These are phyloP conservation scores for Nakazawaea populi DNA, from an alignment of 805 yeast species.

Conservation along the genomic window DNA sequence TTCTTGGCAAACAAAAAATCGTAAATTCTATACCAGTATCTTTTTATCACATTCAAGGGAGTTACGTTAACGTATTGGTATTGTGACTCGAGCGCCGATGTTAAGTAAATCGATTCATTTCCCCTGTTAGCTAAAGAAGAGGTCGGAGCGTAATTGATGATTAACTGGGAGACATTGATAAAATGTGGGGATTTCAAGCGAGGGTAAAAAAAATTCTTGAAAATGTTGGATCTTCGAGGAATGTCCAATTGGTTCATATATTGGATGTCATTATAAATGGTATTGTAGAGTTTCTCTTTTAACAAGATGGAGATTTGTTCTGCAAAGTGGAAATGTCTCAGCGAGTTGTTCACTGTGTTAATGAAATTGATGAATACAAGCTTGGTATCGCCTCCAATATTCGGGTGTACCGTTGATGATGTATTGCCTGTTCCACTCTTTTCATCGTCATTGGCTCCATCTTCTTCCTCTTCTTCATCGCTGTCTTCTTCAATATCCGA, in stretches of 20 bases:
- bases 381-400: slow-evolving; percentile 22
- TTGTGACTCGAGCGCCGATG: slow-evolving; percentile 1
- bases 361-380: slow-evolving; percentile 23
- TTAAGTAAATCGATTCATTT: not conserved
- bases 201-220: not conserved
- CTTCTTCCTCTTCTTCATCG: not conserved
- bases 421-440: no score
- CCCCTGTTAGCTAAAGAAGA: not conserved
- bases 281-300: slow-evolving; percentile 2
- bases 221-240: not conserved
- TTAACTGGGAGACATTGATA: slow-evolving; percentile 7
- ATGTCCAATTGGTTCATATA: slow-evolving; percentile 3
- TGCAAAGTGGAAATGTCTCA: slow-evolving; percentile 3
- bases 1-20: not conserved
- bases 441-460: no score
- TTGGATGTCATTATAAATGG: slow-evolving; percentile 4
- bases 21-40: not conserved
- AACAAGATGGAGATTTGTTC: slow-evolving; percentile 7
- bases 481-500: slow-evolving; percentile 1
- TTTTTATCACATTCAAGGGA: not conserved
- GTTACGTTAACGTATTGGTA: not conserved
- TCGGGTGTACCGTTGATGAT: not conserved
- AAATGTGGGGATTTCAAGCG: slow-evolving; percentile 7
- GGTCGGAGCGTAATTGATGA: slow-evolving; percentile 6
- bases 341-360: slow-evolving; percentile 1